A percentile compares a stretch with the other conserved stretches of the same genome.
Evolutionary conservation across 352 stramenopile species (phyloP).

Genomic region (Globisporangium spinosum): DNA sequence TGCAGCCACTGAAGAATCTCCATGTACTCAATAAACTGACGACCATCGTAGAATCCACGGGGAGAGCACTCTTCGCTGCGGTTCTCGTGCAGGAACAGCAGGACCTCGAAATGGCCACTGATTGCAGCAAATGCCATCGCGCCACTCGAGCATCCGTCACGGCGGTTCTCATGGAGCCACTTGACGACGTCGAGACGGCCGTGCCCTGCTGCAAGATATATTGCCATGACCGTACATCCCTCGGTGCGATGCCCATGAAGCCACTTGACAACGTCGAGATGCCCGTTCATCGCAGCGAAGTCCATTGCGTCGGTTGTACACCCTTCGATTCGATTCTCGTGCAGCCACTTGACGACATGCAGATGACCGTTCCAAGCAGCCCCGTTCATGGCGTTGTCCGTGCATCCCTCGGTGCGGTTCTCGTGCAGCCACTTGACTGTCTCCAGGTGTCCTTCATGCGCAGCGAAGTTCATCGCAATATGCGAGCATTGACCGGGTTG

Average conservation of each 20-base stretch:
- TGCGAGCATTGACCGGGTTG: too few relatives aligned
- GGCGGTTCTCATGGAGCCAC: constrained; percentile 5
- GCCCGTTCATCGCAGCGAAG: too few relatives aligned
- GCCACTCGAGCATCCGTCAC: neutral
- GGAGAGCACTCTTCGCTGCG: neutral
- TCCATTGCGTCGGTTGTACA: too few relatives aligned
- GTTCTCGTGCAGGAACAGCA: neutral
- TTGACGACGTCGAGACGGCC: neutral
- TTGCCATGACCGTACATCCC: neutral
- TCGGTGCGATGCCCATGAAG: neutral
- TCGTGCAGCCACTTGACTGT: too few relatives aligned
- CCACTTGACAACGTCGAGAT: too few relatives aligned
- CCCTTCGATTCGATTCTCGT: too few relatives aligned
- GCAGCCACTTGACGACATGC: too few relatives aligned
- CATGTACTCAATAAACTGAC: neutral
- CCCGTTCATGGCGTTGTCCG: neutral
- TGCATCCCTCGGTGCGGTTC: neutral
- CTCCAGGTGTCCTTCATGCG: too few relatives aligned
- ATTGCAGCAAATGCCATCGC: neutral
- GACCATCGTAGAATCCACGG: neutral
- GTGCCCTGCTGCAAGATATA: neutral
- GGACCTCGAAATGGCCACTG: neutral
- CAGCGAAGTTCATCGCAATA: too few relatives aligned
- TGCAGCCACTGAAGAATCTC: too few relatives aligned
- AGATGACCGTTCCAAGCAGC: too few relatives aligned